Base-by-base conservation (phyloP, 108 stramenopile species). In the Nitzschia sp. region DNA sequence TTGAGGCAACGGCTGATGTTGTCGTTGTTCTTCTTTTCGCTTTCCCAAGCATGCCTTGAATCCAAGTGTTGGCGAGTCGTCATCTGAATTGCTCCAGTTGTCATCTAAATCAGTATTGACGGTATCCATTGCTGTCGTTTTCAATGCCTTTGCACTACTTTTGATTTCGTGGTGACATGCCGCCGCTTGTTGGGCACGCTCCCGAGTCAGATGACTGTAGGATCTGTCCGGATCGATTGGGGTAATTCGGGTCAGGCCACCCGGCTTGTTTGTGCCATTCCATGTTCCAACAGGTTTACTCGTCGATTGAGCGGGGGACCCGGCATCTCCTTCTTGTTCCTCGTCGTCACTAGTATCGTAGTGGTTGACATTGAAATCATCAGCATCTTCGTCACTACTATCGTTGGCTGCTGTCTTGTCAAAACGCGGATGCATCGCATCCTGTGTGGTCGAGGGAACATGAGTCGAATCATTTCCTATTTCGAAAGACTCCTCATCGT, bases 241-340 rank as follows among this genome's bases (percentile, higher is more conserved):
- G 32, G 65, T 69, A 23, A 94, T 74, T 42, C 87, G 71, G 38
- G 82, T 90, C 13, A 91, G 85, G 21, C 93, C 93, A 30, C 95
- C 95, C 2, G 67, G 89, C 70, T 92, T 93, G 74, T 96, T 96
- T 19, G 93, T 85, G 8, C 93, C 93, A 18, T 90, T 86, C 95
- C 95, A 96, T 3, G 89, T 92, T 9, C 95, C 53, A 4, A 88
- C 47, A 63, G 78, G 69, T 0, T 94, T 91, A 26, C 74, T 46
- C n/a, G n/a, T n/a, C n/a, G n/a, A n/a, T n/a, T n/a, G n/a, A n/a
- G n/a, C n/a, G n/a, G 38, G 38, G 38, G 38, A 13, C 38, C 13
- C 38, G 38, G 38, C 38, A 42, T 42, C 38, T 9, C 13, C 38
- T 42, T 42, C 13, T 6, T 6, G 9, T 13, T 6, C 38, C 38